These are phyloP conservation scores for Monilinia fructigena DNA, from an alignment of 2,329 filamentous ascomycete species.

Conservation along the genomic window DNA sequence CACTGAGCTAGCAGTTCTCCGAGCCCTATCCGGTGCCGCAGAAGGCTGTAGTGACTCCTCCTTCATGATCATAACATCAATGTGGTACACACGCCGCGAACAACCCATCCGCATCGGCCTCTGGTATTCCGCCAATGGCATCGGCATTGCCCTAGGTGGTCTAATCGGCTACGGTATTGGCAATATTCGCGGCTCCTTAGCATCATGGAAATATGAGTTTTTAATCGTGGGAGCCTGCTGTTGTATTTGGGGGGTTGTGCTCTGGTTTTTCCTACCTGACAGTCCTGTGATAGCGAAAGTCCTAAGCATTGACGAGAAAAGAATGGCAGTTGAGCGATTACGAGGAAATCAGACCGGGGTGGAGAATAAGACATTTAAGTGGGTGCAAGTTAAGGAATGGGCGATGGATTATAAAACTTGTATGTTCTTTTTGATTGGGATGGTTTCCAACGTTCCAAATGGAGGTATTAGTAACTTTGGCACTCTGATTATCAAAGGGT, in stretches of 20 bases:
- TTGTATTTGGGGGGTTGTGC: slow-evolving; percentile 43
- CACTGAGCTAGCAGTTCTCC: slow-evolving; percentile 1
- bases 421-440: slow-evolving; percentile 47
- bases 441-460: slow-evolving; percentile 53
- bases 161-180: slow-evolving; percentile 56
- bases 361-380: slow-evolving; percentile 42
- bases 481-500: slow-evolving; percentile 58
- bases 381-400: slow-evolving; percentile 35
- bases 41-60: slow-evolving; percentile 44
- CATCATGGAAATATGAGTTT: slow-evolving; percentile 57
- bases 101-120: slow-evolving; percentile 59
- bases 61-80: slow-evolving; percentile 54
- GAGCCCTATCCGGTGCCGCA: slow-evolving; percentile 27
- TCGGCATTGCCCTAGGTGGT: slow-evolving; percentile 58
- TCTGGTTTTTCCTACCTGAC: slow-evolving; percentile 37
- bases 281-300: slow-evolving; percentile 31
- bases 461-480: slow-evolving; percentile 58
- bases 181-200: slow-evolving; percentile 49
- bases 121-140: slow-evolving; percentile 59
- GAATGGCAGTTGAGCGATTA: slow-evolving; percentile 43
- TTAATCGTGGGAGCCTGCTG: slow-evolving; percentile 48
- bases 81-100: slow-evolving; percentile 56
- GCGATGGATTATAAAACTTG: slow-evolving; percentile 28
- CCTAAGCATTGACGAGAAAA: slow-evolving; percentile 30
- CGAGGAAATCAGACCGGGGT: slow-evolving; percentile 37